Evolutionary conservation across 257 asterid species (phyloP).

Genomic region (Jasminum sambac): DNA sequence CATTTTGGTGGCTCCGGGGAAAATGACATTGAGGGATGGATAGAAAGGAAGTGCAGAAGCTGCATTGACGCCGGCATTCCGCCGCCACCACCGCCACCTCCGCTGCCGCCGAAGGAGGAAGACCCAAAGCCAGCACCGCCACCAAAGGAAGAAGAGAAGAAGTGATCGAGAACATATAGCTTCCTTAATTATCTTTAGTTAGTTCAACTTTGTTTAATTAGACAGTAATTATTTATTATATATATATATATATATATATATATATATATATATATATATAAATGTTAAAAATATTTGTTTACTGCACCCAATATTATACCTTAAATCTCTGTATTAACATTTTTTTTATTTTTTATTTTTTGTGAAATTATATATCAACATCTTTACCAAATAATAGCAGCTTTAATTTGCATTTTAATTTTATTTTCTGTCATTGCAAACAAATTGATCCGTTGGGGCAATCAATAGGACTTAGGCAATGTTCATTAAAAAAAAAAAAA

Average conservation of each 20-base stretch:
- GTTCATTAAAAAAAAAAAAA: no score
- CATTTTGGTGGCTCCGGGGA: constrained; percentile 72
- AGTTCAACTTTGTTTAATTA: no score
- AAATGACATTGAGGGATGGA: constrained; percentile 82
- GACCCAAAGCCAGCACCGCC: constrained; percentile 33
- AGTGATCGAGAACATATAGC: not conserved
- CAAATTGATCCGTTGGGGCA: not conserved
- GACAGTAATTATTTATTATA: not conserved
- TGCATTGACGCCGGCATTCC: constrained; percentile 68
- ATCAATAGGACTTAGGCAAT: no score
- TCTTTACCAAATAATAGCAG: not conserved
- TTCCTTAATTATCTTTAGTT: not conserved
- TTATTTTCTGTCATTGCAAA: not conserved
- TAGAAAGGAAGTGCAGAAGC: constrained; percentile 74
- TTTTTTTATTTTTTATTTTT: no score
- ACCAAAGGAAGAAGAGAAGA: constrained; percentile 27
- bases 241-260: no score
- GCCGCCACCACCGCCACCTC: constrained; percentile 29
- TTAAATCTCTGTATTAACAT: no score
- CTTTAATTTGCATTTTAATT: not conserved
- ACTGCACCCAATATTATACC: no score
- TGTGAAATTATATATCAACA: not conserved
- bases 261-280: no score
- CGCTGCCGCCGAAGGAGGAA: constrained; percentile 39
- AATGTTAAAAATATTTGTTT: no score